A percentile compares a stretch with the other conserved stretches of the same genome.
These are phyloP conservation scores for Daldinia vernicosa DNA, from an alignment of 495 filamentous ascomycete species.

Conservation along the genomic window DNA sequence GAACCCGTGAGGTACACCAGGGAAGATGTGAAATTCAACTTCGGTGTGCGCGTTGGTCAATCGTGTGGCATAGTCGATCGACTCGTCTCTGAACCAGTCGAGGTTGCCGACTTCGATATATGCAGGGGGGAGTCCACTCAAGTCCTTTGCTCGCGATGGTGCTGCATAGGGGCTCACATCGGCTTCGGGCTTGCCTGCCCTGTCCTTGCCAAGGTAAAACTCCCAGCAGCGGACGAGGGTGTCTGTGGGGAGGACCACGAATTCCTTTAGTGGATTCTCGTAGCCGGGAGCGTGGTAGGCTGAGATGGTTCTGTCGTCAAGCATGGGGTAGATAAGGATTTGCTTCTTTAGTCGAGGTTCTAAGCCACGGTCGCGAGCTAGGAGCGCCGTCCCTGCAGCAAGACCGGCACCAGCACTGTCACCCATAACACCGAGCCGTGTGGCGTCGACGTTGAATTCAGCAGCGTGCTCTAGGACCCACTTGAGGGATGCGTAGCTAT, in stretches of 20 bases:
- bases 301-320: conserved; percentile 39
- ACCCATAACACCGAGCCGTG: conserved; percentile 42
- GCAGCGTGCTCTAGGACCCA: conserved; percentile 29
- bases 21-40: conserved; percentile 54
- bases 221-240: conserved; percentile 26
- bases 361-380: conserved; percentile 39
- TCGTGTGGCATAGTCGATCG: conserved; percentile 43
- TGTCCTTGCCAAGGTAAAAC: conserved; percentile 26
- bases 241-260: conserved; percentile 9
- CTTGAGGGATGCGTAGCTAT: conserved; percentile 37
- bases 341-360: conserved; percentile 36
- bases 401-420: conserved; percentile 45
- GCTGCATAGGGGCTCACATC: conserved; percentile 37
- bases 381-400: conserved; percentile 27
- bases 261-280: conserved; percentile 4
- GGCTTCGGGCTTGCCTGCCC: conserved; percentile 6
- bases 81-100: conserved; percentile 51
- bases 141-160: conserved; percentile 33
- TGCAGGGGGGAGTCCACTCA: conserved; percentile 41
- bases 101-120: conserved; percentile 44
- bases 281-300: background rate
- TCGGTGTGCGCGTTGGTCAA: conserved; percentile 48
- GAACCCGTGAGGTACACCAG: conserved; percentile 45
- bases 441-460: conserved; percentile 39
- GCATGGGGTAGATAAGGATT: conserved; percentile 45